Evolutionary conservation across 495 filamentous ascomycete genomes (phyloP).

Genomic region (Penicillium mononematosum): DNA sequence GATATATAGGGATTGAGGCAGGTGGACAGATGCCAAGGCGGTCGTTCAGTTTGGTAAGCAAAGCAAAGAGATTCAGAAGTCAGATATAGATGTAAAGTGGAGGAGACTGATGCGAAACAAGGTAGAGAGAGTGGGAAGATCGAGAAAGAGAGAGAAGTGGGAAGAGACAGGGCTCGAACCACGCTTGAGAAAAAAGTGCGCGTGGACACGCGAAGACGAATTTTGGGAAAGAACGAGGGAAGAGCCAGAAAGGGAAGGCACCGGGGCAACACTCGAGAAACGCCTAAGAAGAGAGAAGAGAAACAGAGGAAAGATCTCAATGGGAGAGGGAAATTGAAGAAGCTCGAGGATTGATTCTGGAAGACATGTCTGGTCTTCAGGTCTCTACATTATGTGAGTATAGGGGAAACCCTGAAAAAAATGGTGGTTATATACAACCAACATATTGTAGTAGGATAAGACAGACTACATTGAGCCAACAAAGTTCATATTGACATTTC

Average conservation of each 20-base stretch:
- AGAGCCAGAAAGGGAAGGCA: too few relatives aligned
- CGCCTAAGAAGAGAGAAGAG: too few relatives aligned
- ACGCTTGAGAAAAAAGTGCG: too few relatives aligned
- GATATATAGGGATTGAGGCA: neutral
- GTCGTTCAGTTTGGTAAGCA: neutral
- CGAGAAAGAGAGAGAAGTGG: too few relatives aligned
- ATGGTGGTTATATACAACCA: neutral
- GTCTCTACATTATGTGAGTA: neutral
- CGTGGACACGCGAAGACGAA: too few relatives aligned
- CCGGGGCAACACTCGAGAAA: too few relatives aligned
- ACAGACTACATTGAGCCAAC: neutral
- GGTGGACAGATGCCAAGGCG: neutral
- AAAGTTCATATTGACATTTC: neutral
- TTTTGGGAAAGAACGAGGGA: too few relatives aligned
- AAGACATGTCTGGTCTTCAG: neutral
- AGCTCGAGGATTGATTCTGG: too few relatives aligned
- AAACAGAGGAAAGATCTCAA: too few relatives aligned
- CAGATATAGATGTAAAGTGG: too few relatives aligned
- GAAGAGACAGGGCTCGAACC: too few relatives aligned
- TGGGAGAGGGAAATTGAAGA: too few relatives aligned
- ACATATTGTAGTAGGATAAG: neutral
- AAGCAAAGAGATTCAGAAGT: neutral
- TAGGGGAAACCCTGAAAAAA: neutral
- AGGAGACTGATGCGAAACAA: neutral
- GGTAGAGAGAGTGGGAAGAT: neutral